phyloP scores from a whole-genome alignment of 257 asterid species.

The Hygrophila difformis region DNA sequence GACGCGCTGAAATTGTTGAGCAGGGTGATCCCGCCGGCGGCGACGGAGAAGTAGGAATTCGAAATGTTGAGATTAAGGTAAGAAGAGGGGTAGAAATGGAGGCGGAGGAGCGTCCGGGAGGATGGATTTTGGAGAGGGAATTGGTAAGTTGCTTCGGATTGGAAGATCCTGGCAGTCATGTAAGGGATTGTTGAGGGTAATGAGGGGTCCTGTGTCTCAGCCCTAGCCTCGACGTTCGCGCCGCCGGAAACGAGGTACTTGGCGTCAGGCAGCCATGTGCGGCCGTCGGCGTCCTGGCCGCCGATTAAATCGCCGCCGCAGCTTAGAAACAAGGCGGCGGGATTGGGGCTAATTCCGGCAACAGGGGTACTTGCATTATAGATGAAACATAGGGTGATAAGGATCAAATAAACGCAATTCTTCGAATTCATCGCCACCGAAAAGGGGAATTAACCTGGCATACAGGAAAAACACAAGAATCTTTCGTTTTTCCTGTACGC shows the following conservation, averaged over 20 bases:
- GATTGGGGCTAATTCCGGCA: slow-evolving; percentile 6
- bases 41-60: slow-evolving; percentile 44
- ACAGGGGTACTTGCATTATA: slow-evolving; percentile 11
- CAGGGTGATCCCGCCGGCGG: slow-evolving; percentile 38
- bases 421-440: slow-evolving; percentile 26
- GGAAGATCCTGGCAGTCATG: slow-evolving; percentile 63
- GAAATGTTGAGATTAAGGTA: slow-evolving; percentile 53
- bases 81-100: slow-evolving; percentile 69
- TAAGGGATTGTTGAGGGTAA: slow-evolving; percentile 48
- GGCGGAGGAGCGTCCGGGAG: slow-evolving; percentile 42
- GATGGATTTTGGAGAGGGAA: slow-evolving; percentile 40
- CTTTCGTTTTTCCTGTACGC: slow-evolving; percentile 59
- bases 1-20: slow-evolving; percentile 63
- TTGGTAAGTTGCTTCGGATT: slow-evolving; percentile 37
- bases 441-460: slow-evolving; percentile 24
- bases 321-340: slow-evolving; percentile 24
- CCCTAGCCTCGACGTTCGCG: slow-evolving; percentile 26
- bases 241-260: slow-evolving; percentile 30
- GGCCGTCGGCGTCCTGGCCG: slow-evolving; percentile 42
- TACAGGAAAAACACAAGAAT: slow-evolving; percentile 39
- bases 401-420: slow-evolving; percentile 2
- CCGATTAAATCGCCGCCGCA: slow-evolving; percentile 47
- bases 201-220: slow-evolving; percentile 53
- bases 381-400: slow-evolving; percentile 15
- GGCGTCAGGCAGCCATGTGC: slow-evolving; percentile 57